Base-by-base conservation (phyloP, 2,329 filamentous ascomycete genomes). In the Trichophyton simii region DNA sequence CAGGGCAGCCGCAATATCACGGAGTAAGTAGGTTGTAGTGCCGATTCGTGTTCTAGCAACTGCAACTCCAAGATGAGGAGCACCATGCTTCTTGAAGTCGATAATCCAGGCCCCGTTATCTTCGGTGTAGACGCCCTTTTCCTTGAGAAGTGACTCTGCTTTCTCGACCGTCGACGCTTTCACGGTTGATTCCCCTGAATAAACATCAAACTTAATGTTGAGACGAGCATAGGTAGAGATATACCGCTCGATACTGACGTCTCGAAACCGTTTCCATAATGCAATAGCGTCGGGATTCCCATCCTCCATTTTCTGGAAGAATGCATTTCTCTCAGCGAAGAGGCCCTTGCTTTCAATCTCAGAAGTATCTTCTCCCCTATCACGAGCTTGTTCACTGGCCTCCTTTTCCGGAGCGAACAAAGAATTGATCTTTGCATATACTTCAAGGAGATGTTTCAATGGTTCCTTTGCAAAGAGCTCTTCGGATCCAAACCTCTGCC, bases 401-500 rank as follows among this genome's bases (percentile, higher is more conserved):
- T 87, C 86, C 66, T 87, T 86, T 76, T 90, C 85, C 0, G 79
- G 82, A 1, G 78, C 73, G 65, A 86, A 81, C 2, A 86, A 78
- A 42, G 79, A 79, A 67, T 84, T 84, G 72, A 92, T 89, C 72
- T 84, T 82, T 65, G 91, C 88, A 68, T 92, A 94, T 59, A 94
- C 85, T 68, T 91, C 83, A 72, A 87, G 91, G 8, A 94, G 78
- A 72, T 94, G 89, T 72, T 88, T 87, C 70, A 92, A 90, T 11
- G 89, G 88, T 68, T 92, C 88, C 57, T 80, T 79, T 65, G 82
- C 73, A 11, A 94, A 79, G 63, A 84, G 82, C 66, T 87, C 84
- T 72, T 92, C 88, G 63, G 82, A 83, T 34, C 89, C 89, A 71
- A 87, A 91, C 68, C 83, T 83, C 70, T 88, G 81, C 71, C 87